Conservation (phyloP, 2,329 filamentous ascomycete species). For the Microcyclospora pomicola region DNA sequence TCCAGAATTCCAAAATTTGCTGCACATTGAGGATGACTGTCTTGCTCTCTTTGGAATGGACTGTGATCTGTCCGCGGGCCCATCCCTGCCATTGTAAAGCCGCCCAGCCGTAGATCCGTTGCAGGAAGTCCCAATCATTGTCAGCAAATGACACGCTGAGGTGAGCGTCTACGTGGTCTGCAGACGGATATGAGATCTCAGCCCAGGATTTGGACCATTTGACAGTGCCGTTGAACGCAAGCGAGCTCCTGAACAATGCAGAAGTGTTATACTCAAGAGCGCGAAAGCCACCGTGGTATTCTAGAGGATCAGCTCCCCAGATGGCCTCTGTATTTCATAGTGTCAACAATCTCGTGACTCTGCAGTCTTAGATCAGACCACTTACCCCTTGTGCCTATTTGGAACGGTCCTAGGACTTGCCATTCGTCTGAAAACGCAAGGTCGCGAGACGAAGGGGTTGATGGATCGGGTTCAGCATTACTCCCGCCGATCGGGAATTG, state of each 20-base stretch:
- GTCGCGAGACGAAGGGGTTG: background rate
- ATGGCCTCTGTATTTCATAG: slow-evolving; percentile 34
- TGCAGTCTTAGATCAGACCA: background rate
- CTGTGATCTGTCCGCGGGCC: slow-evolving; percentile 36
- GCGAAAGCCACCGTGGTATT: slow-evolving; percentile 39
- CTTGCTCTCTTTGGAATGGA: slow-evolving; percentile 20
- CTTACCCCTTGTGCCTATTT: slow-evolving; percentile 44
- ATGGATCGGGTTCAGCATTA: too few species aligned
- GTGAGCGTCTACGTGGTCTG: slow-evolving; percentile 21
- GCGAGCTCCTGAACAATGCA: slow-evolving; percentile 35
- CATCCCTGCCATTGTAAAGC: slow-evolving; percentile 46
- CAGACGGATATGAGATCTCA: slow-evolving; percentile 15
- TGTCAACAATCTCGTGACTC: slow-evolving; percentile 1
- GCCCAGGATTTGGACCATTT: slow-evolving; percentile 32
- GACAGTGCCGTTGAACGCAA: slow-evolving; percentile 37
- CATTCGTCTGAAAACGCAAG: slow-evolving; percentile 28
- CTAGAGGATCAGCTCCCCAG: slow-evolving; percentile 46
- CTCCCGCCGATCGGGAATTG: too few species aligned
- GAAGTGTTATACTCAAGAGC: slow-evolving; percentile 29
- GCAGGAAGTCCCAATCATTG: slow-evolving; percentile 41
- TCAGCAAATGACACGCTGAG: slow-evolving; percentile 35
- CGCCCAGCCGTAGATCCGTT: slow-evolving; percentile 44
- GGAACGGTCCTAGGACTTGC: slow-evolving; percentile 44
- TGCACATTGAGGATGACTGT: slow-evolving; percentile 33
- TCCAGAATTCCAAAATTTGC: slow-evolving; percentile 38